Evolutionary conservation across 306 rosid species (phyloP).

Genomic region (Carpinus viminea): DNA sequence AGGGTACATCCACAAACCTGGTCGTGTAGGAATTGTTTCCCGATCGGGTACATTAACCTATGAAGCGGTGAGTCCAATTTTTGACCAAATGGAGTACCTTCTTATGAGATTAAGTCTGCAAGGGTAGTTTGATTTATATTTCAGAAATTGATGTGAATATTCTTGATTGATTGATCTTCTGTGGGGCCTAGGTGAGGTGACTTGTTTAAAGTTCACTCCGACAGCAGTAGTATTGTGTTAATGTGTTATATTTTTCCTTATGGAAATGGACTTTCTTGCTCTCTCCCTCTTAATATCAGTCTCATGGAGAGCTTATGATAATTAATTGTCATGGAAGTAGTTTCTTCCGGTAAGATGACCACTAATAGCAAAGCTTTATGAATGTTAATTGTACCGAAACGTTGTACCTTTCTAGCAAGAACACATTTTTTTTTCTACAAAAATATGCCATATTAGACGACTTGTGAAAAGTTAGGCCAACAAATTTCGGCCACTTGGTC

Average conservation of each 20-base stretch:
- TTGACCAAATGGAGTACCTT: not conserved
- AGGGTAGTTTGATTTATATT: conserved; percentile 2
- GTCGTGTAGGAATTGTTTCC: conserved; percentile 99
- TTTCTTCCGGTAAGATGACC: not conserved
- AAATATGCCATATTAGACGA: not conserved
- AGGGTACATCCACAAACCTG: conserved; percentile 95
- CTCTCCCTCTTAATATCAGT: not conserved
- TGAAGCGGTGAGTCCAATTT: conserved; percentile 80
- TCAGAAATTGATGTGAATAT: not conserved
- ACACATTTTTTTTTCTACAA: not conserved
- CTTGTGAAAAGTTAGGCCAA: not conserved
- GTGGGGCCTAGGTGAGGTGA: not conserved
- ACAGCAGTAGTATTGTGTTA: not conserved
- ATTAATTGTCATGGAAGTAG: not conserved
- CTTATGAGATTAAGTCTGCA: conserved; percentile 2
- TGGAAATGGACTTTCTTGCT: not conserved
- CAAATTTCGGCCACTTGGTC: not conserved
- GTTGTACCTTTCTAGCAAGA: not conserved
- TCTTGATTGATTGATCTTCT: not conserved
- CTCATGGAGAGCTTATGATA: not conserved
- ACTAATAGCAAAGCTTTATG: not conserved
- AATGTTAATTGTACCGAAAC: not conserved
- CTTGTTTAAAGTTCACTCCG: not conserved
- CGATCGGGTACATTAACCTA: conserved; percentile 99
- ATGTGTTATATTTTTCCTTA: not conserved